Evolutionary conservation across 1,139 yeast species (phyloP).

Genomic region (Saccharomycopsis phalli): DNA sequence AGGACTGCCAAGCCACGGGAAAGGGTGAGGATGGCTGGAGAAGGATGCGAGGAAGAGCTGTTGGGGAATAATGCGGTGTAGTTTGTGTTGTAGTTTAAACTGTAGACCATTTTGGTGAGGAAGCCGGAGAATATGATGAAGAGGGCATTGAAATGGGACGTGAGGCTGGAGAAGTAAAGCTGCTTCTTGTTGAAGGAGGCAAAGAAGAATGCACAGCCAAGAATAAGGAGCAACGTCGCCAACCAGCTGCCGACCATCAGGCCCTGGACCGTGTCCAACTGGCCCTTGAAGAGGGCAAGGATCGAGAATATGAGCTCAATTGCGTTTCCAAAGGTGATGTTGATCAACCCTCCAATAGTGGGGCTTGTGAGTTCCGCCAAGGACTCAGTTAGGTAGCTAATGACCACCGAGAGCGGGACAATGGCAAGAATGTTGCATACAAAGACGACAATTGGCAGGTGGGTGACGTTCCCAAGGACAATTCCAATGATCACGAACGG

Average conservation of each 20-base stretch:
- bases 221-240: conserved; percentile 16
- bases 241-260: conserved; percentile 19
- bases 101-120: conserved; percentile 12
- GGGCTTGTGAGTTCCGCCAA: conserved; percentile 18
- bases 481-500: conserved; percentile 18
- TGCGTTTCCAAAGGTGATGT: conserved; percentile 20
- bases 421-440: conserved; percentile 19
- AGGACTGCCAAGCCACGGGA: conserved; percentile 17
- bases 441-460: conserved; percentile 7
- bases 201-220: conserved; percentile 17
- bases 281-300: conserved; percentile 18
- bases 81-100: conserved; percentile 12
- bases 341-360: conserved; percentile 23
- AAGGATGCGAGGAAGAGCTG: conserved; percentile 8
- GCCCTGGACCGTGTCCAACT: conserved; percentile 19
- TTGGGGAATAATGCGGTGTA: conserved; percentile 2
- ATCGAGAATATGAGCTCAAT: conserved; percentile 19
- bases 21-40: conserved; percentile 9
- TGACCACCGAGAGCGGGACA: conserved; percentile 17
- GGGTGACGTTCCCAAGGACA: conserved; percentile 14
- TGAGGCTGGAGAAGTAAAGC: conserved; percentile 11
- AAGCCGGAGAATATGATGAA: conserved; percentile 17
- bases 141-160: conserved; percentile 12
- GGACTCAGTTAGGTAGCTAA: conserved; percentile 16
- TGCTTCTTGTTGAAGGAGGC: conserved; percentile 17